These are phyloP conservation scores for Rhizopus stolonifer DNA, from an alignment of 371 early-diverging fungal genomes.

Conservation along the genomic window DNA sequence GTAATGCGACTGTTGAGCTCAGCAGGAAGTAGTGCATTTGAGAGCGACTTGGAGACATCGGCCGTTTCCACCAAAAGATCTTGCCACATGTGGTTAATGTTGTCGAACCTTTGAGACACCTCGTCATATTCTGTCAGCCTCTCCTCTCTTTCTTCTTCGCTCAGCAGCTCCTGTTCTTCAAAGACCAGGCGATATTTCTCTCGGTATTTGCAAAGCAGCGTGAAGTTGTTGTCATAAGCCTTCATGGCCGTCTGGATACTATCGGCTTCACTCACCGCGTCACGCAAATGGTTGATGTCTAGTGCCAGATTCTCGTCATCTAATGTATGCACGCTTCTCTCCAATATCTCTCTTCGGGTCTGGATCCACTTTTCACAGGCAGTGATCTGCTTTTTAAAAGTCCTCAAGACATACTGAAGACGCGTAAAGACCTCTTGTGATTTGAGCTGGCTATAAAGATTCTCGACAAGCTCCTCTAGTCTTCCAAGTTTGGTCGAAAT, in stretches of 20 bases:
- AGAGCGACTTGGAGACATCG: slow-evolving; percentile 18
- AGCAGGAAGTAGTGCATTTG: slow-evolving; percentile 29
- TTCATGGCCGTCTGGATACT: slow-evolving; percentile 32
- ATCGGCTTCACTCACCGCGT: slow-evolving; percentile 37
- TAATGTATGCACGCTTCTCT: slow-evolving; percentile 20
- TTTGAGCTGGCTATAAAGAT: slow-evolving; percentile 26
- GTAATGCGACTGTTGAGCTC: slow-evolving; percentile 27
- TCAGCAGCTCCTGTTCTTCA: slow-evolving; percentile 20
- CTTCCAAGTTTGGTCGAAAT: slow-evolving; percentile 24
- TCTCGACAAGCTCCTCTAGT: slow-evolving; percentile 29
- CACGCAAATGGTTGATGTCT: slow-evolving; percentile 26
- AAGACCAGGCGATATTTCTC: slow-evolving; percentile 28
- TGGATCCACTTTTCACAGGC: slow-evolving; percentile 37
- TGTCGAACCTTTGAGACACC: slow-evolving; percentile 11
- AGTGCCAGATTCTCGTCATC: slow-evolving; percentile 20
- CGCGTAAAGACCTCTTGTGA: slow-evolving; percentile 38
- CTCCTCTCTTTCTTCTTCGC: slow-evolving; percentile 21
- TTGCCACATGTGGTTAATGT: slow-evolving; percentile 27
- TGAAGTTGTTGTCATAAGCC: slow-evolving; percentile 27
- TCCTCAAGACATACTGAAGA: slow-evolving; percentile 29
- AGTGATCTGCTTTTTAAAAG: slow-evolving; percentile 30
- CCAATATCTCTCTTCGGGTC: slow-evolving; percentile 19
- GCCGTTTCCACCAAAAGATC: slow-evolving; percentile 23
- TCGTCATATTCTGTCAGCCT: slow-evolving; percentile 19
- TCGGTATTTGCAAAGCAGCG: slow-evolving; percentile 20